Evolutionary conservation across 169 alveolate genomes (phyloP).

Genomic region (Plasmodium ovale): DNA sequence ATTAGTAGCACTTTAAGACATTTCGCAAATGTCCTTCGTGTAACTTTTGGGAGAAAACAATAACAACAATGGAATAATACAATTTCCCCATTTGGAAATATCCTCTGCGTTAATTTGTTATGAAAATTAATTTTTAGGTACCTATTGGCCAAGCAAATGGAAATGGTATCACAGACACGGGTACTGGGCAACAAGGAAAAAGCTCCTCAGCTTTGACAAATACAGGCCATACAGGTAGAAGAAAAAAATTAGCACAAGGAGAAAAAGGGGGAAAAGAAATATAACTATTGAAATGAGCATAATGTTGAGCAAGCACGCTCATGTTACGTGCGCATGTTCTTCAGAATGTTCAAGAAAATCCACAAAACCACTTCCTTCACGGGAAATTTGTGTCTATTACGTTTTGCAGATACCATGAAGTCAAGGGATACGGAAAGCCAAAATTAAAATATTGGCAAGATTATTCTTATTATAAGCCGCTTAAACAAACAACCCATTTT

Average conservation of each 20-base stretch:
- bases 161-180: conserved; percentile 92
- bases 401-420: conserved; percentile 87
- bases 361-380: too few species aligned
- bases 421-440: conserved; percentile 87
- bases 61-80: too few species aligned
- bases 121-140: conserved; percentile 51
- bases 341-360: too few species aligned
- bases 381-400: too few species aligned
- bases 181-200: conserved; percentile 92
- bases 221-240: conserved; percentile 87
- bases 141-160: conserved; percentile 89
- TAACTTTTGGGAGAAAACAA: too few species aligned
- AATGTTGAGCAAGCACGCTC: background rate
- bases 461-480: conserved; percentile 84
- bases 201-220: conserved; percentile 86
- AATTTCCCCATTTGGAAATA: too few species aligned
- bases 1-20: too few species aligned
- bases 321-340: too few species aligned
- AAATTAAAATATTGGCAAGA: conserved; percentile 87
- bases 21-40: background rate
- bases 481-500: conserved; percentile 84
- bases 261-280: background rate
- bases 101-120: background rate
- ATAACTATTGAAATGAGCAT: background rate
- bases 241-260: background rate